Evolutionary conservation across 108 stramenopile species (phyloP), one percentile per base, ranked within the genome.

Genomic region (Skeletonema marinoi): DNA sequence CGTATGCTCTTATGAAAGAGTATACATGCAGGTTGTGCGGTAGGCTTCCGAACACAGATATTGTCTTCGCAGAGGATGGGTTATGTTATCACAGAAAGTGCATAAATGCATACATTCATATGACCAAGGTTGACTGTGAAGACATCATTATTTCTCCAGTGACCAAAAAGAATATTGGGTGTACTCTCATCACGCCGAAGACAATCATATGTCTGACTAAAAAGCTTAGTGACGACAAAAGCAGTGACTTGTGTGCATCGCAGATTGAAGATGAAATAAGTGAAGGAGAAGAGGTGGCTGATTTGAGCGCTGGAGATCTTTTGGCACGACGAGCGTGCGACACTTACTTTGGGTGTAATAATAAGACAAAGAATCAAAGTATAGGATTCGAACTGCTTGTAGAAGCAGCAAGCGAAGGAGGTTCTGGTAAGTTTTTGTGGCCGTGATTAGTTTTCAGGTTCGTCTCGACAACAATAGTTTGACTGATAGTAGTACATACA

Each of bases 391-490:
- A 67, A 36, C 21, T 46, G 8, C 75, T 76, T 35, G 66, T 68
- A 16, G 67, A 68, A 35, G 75, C 75, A 38, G 59, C 60, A 17
- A 25, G 11, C n/a, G 60, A 68, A 32, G 75, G 67, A 44, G 75
- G 67, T 14, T 58, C 66, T 41, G 65, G 74, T 74, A 65, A 44
- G 74, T 74, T 60, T 25, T 25, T 25, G 6, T 46, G 14, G 6
- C 10, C 2, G 11, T 12, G 30, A n/a, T 31, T 50, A 25, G 7
- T 29, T 5, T 68, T 14, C 51, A 1, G 3, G 25, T 9, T 13
- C 16, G 14, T 68, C 19, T 32, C 42, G 0, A 3, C 9, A 6
- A 11, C 4, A 2, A 32, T 56, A 14, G 14, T 4, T 50, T 29
- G 33, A 10, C 33, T 16, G 14, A 30, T 11, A 6, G 5, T 54